phyloP scores from a whole-genome alignment of 1,139 yeast species.

The Protomyces macrosporus region DNA sequence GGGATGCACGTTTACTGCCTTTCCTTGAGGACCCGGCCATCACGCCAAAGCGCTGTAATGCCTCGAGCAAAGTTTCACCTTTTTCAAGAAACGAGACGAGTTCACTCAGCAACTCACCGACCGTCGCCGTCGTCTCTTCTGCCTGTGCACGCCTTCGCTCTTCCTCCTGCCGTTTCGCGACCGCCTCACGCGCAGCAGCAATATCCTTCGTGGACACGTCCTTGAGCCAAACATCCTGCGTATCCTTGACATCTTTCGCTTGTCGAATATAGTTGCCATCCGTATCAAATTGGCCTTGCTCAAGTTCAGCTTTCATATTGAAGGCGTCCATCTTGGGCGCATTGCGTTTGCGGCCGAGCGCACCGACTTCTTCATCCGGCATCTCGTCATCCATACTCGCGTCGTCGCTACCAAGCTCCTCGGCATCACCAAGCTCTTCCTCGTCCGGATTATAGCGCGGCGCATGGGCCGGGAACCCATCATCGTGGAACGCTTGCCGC shows the following conservation, averaged over 20 bases:
- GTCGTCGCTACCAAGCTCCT: constrained; percentile 34
- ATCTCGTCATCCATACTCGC: constrained; percentile 6
- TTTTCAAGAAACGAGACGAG: constrained; percentile 50
- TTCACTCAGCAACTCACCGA: constrained; percentile 27
- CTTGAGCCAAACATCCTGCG: constrained; percentile 50
- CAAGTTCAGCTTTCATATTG: constrained; percentile 52
- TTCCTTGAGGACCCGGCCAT: constrained; percentile 35
- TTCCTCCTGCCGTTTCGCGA: constrained; percentile 30
- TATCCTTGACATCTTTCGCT: constrained; percentile 41
- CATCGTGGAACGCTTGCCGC: constrained; percentile 5
- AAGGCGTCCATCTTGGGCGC: constrained; percentile 59
- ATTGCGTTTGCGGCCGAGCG: constrained; percentile 30
- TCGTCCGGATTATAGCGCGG: constrained; percentile 27
- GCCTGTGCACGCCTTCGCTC: constrained; percentile 28
- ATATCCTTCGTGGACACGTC: constrained; percentile 49
- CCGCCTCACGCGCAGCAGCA: constrained; percentile 32
- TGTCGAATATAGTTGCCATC: constrained; percentile 56
- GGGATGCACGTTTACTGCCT: constrained; percentile 30
- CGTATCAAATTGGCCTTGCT: constrained; percentile 58
- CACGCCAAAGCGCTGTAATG: constrained; percentile 46
- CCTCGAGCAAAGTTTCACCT: constrained; percentile 62
- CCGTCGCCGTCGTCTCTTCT: constrained; percentile 18
- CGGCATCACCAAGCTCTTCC: constrained; percentile 31
- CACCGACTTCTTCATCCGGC: constrained; percentile 32
- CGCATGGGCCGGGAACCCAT: neutral